Conservation (phyloP, 805 yeast genomes). For the Pichia phayaonensis region DNA sequence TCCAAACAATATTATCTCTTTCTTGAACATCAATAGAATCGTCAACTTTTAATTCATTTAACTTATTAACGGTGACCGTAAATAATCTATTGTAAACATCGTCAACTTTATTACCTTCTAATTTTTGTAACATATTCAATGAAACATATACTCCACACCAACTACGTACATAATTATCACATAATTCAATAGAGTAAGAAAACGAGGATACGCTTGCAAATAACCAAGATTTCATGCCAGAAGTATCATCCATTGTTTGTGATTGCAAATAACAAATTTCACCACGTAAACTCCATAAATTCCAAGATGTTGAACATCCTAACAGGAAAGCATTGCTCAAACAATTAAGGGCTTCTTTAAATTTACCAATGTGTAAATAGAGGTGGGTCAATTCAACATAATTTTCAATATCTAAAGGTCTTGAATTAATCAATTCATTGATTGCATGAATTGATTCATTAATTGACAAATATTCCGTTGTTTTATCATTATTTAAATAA, state of each 20-base stretch:
- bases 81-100: slow-evolving; percentile 20
- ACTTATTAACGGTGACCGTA: slow-evolving; percentile 30
- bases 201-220: slow-evolving; percentile 11
- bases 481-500: not conserved
- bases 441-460: slow-evolving; percentile 8
- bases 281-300: slow-evolving; percentile 58
- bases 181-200: slow-evolving; percentile 61
- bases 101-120: slow-evolving; percentile 5
- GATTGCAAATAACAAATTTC: slow-evolving; percentile 30
- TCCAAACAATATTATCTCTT: slow-evolving; percentile 31
- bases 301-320: slow-evolving; percentile 39
- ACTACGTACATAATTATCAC: slow-evolving; percentile 58
- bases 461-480: not conserved
- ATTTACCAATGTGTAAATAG: slow-evolving; percentile 55
- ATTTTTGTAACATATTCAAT: slow-evolving; percentile 1
- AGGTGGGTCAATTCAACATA: slow-evolving; percentile 72
- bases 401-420: slow-evolving; percentile 67
- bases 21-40: slow-evolving; percentile 27
- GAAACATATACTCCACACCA: slow-evolving; percentile 31
- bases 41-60: slow-evolving; percentile 29
- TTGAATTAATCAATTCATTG: slow-evolving; percentile 43
- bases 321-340: slow-evolving; percentile 56
- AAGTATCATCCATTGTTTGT: not conserved
- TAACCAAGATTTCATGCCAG: slow-evolving; percentile 5
- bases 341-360: slow-evolving; percentile 58